Conservation (phyloP, 176 grass and related monocot genomes). For the Musa troglodytarum region DNA sequence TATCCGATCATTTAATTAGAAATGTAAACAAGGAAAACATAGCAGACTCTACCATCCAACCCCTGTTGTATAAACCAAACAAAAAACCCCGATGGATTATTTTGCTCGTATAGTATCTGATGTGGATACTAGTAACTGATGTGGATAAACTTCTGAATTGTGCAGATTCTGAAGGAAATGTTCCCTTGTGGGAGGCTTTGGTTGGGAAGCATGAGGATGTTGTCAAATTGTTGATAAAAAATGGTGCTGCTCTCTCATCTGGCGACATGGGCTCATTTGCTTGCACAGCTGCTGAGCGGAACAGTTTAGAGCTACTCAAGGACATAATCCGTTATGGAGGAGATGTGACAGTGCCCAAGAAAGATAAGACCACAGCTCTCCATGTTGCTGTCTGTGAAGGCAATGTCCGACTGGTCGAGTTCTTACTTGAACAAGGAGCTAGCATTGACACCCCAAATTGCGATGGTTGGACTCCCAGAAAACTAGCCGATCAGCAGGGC, state of each 20-base stretch:
- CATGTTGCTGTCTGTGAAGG: conserved; percentile 69
- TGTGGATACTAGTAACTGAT: too few species aligned
- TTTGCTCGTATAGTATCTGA: too few species aligned
- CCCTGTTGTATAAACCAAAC: too few species aligned
- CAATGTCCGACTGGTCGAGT: conserved; percentile 41
- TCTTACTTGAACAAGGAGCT: conserved; percentile 52
- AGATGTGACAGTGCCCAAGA: conserved; percentile 27
- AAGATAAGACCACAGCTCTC: conserved; percentile 52
- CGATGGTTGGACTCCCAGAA: conserved; percentile 48
- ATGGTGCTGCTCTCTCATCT: conserved; percentile 50
- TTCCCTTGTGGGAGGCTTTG: conserved; percentile 71
- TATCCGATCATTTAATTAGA: too few species aligned
- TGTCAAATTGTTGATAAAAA: conserved; percentile 31
- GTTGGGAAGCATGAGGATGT: conserved; percentile 46
- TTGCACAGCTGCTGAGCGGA: conserved; percentile 48
- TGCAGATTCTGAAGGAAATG: conserved; percentile 66
- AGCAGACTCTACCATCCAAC: too few species aligned
- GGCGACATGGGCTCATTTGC: conserved; percentile 44
- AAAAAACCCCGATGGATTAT: too few species aligned
- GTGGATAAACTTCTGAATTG: too few species aligned
- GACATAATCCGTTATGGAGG: conserved; percentile 39
- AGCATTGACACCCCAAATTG: conserved; percentile 40
- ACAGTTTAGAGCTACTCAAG: conserved; percentile 41
- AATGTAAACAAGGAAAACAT: too few species aligned
- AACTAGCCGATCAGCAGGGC: conserved; percentile 70